A percentile compares a stretch with the other conserved stretches of the same genome.
These are phyloP conservation scores for sorghum (Sorghum bicolor) DNA, from an alignment of 176 grass and related monocot genomes.

Conservation along the genomic window Sorghum_bicolor_NCBIv3 NC_012872.2:13521501-13522000, in stretches of 20 bases:
- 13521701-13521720: too few species aligned
- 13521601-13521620: background rate
- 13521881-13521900: background rate
- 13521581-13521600: background rate
- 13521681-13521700: background rate
- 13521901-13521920: background rate
- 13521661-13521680: background rate
- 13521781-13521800: too few species aligned
- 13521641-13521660: background rate
- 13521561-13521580: background rate
- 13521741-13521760: too few species aligned
- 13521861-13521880: background rate
- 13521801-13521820: too few species aligned
- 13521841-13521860: too few species aligned
- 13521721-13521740: too few species aligned
- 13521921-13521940: background rate
- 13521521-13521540: background rate
- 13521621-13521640: background rate
- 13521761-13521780: too few species aligned
- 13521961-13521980: background rate
- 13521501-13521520: conserved; percentile 12
- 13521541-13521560: background rate
- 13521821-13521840: too few species aligned
- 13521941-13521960: background rate
- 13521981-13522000: too few species aligned